These are phyloP conservation scores for Xylogone sp. DNA, from an alignment of 2,329 filamentous ascomycete genomes.

Conservation along the genomic window DNA sequence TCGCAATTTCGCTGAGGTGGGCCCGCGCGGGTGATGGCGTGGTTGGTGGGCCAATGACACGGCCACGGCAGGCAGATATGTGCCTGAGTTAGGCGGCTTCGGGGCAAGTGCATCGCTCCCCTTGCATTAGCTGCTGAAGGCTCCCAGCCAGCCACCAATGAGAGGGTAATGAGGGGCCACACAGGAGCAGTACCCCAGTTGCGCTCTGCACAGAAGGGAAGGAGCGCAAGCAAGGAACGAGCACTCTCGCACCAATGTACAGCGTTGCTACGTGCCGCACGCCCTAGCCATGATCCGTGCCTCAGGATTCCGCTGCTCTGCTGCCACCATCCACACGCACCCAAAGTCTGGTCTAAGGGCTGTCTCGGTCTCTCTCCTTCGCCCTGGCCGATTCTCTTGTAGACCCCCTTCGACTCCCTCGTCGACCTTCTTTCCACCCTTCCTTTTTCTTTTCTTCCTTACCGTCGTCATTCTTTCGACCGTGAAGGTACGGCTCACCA, in stretches of 20 bases:
- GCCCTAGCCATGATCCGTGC: no score
- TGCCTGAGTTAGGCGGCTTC: background rate
- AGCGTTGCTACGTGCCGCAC: no score
- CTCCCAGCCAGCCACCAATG: background rate
- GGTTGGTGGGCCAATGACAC: background rate
- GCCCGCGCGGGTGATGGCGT: background rate
- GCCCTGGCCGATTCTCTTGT: background rate
- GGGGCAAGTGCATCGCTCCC: background rate
- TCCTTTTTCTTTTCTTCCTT: slow-evolving; percentile 4
- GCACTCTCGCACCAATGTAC: no score
- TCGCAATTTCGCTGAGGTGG: background rate
- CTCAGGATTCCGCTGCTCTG: no score
- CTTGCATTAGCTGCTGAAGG: background rate
- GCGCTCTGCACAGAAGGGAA: background rate
- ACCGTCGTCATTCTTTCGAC: slow-evolving; percentile 2
- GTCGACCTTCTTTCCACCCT: background rate
- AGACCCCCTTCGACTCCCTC: background rate
- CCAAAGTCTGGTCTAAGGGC: background rate
- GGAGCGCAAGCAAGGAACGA: no score
- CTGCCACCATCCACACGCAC: no score
- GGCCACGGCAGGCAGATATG: background rate
- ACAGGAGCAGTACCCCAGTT: background rate
- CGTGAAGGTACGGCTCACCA: background rate
- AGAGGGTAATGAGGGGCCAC: no score
- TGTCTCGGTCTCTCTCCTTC: no score